Base-by-base conservation (phyloP, 2,329 filamentous ascomycete genomes). In the Cladosporium sp. region DNA sequence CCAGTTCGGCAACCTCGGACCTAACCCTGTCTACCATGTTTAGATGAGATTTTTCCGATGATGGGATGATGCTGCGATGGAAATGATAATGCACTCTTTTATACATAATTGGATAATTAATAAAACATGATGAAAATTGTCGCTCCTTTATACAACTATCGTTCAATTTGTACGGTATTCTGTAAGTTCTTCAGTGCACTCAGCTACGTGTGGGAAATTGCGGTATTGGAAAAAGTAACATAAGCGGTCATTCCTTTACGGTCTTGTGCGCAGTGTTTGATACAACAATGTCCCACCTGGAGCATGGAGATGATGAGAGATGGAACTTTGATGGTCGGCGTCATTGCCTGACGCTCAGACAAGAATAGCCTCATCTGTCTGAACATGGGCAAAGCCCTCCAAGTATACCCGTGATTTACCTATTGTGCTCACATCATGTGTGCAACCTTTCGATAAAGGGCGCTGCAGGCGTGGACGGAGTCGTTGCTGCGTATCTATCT, bases 1-100 rank as follows among this genome's bases (percentile, higher is more conserved):
- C 1, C 40, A 62, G 44, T 67, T 59, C n/a, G 66, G 66, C 4
- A 52, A 66, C 56, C 23, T 67, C 44, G 60, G 60, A 26, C 60
- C 66, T 40, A 55, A 66, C 64, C 66, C 64, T 56, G 66, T 67
- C 16, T 67, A 67, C 64, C 65, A 62, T 8, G 66, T 56, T 35
- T 63, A 63, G 61, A 44, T 37, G 29, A 29, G n/a, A 18, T 53
- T 28, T 18, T 28, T 28, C 12, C 10, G 26, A 29, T 29, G 52
- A 29, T 55, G 10, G 18, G 29, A 55, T n/a, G 50, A 53, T 53
- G 23, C 10, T 31, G 29, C n/a, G 50, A 53, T 33, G 52, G 18
- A 55, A 33, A 33, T 55, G 14, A 3, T 53, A 46, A 46, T 46
- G 40, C 40, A n/a, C 40, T 46, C 40, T 53, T 53, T 28, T 29